These are phyloP conservation scores for Leptographium wingfieldii DNA, from an alignment of 2,329 filamentous ascomycete species.

Conservation along the genomic window DNA sequence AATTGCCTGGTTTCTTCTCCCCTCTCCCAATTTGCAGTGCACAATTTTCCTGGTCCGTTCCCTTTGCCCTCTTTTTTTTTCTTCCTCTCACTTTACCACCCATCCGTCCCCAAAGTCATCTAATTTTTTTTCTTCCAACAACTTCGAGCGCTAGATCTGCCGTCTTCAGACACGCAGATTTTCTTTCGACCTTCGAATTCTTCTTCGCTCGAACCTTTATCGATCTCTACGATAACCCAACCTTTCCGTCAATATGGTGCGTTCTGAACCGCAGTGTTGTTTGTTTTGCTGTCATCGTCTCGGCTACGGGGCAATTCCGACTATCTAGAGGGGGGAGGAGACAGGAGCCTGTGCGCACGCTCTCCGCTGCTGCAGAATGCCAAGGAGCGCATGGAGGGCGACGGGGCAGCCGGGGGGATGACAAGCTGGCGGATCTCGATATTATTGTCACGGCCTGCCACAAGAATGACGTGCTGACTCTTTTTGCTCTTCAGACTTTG, in stretches of 20 bases:
- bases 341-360: not conserved
- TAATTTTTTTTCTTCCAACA: slow-evolving; percentile 21
- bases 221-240: slow-evolving; percentile 22
- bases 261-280: not conserved
- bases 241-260: slow-evolving; percentile 57
- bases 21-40: slow-evolving; percentile 20
- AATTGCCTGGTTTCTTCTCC: slow-evolving; percentile 25
- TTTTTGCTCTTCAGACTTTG: slow-evolving; percentile 63
- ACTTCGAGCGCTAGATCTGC: slow-evolving; percentile 40
- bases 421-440: not conserved
- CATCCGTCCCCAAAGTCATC: slow-evolving; percentile 5
- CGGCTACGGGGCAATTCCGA: too few species aligned
- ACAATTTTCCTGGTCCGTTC: slow-evolving; percentile 1
- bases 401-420: not conserved
- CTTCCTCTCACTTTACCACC: slow-evolving; percentile 10
- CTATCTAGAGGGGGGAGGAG: not conserved
- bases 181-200: slow-evolving; percentile 33
- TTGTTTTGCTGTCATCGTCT: not conserved
- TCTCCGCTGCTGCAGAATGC: not conserved
- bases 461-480: slow-evolving; percentile 30
- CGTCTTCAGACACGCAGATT: slow-evolving; percentile 24
- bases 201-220: slow-evolving; percentile 29
- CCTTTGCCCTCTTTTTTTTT: slow-evolving; percentile 12
- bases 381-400: not conserved
- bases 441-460: too few species aligned